Percentiles rank a stretch among this genome's conserved stretches.
Conservation (phyloP, 805 yeast genomes). For the Hanseniaspora pseudoguilliermondii region DNA sequence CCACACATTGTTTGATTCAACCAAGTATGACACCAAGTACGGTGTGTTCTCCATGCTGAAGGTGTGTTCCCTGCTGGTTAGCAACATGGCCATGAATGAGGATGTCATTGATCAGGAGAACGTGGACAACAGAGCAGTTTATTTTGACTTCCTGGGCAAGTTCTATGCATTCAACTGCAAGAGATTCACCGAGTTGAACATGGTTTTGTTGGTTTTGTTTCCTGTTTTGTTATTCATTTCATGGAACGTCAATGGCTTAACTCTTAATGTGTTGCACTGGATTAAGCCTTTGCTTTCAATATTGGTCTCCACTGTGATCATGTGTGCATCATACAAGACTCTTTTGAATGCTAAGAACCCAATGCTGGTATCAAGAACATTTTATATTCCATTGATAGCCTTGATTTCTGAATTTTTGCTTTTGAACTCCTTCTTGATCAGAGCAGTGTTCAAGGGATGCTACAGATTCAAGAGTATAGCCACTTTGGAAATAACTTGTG, state of each 20-base stretch:
- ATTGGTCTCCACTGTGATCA: conserved; percentile 31
- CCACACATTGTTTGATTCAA: conserved; percentile 66
- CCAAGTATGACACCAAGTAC: conserved; percentile 47
- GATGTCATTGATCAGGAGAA: conserved; percentile 18
- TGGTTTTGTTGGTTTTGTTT: conserved; percentile 37
- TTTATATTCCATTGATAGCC: conserved; percentile 38
- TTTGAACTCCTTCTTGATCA: conserved; percentile 44
- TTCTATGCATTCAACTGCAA: conserved; percentile 44
- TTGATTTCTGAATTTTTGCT: conserved; percentile 38
- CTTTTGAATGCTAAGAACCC: conserved; percentile 36
- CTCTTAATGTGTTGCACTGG: conserved; percentile 30
- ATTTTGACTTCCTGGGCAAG: conserved; percentile 52
- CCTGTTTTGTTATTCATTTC: conserved; percentile 44
- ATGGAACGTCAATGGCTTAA: conserved; percentile 33
- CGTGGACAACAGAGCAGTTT: conserved; percentile 38
- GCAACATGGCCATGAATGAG: conserved; percentile 27
- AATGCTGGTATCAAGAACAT: conserved; percentile 39
- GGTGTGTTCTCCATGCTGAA: conserved; percentile 80
- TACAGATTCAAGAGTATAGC: conserved; percentile 40
- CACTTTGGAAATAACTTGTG: conserved; percentile 40
- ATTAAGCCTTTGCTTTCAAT: conserved; percentile 51
- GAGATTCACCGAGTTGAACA: conserved; percentile 38
- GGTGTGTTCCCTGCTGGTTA: conserved; percentile 49
- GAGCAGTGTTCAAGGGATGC: conserved; percentile 6
- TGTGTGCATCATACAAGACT: conserved; percentile 28